Evolutionary conservation across 495 filamentous ascomycete genomes (phyloP), one percentile per base, ranked within the genome.

Genomic region (Daldinia loculata): DNA sequence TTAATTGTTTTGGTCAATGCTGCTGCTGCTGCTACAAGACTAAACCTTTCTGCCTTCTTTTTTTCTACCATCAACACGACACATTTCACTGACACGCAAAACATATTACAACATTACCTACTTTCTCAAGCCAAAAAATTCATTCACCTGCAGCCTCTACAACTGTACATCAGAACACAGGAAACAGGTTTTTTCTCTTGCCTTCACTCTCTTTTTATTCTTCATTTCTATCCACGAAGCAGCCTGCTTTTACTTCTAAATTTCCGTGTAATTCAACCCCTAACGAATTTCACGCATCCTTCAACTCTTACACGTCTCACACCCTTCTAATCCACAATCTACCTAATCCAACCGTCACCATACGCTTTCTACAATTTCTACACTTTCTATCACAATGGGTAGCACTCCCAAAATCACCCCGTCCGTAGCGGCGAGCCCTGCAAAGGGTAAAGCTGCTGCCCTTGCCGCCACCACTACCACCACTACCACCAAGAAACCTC

Each of bases 341-440:
- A 29, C 43, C 29, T 34, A 53, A 36, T 26, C 26, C 66, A 38
- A 32, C 27, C 29, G 7, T 32, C 27, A 4, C 14, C 38, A 60
- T 22, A 30, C 41, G 0, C 29, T 26, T 27, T 45, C 43, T 48
- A 9, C 30, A 7, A 4, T 45, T 36, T 61, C 22, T 57, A 26
- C 66, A 50, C 56, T 62, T 36, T 32, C 45, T 57, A 45, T 69
- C 67, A 75, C 61, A n/a, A 77, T 79, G 77, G 80, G 71, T 61
- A 69, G 70, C 61, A 64, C 62, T 50, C 62, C 71, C 19, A 72
- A 73, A 52, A 66, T 66, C 68, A 63, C 58, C 66, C 69, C 75
- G n/a, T 79, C 76, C 26, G 69, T 68, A 70, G 77, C 69, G 55
- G 70, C 76, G n/a, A 70, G 75, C 53, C 77, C 81, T 19, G 66